Base-by-base conservation (phyloP, 176 grass and related monocot species). In the Triticum timopheevii region DNA sequence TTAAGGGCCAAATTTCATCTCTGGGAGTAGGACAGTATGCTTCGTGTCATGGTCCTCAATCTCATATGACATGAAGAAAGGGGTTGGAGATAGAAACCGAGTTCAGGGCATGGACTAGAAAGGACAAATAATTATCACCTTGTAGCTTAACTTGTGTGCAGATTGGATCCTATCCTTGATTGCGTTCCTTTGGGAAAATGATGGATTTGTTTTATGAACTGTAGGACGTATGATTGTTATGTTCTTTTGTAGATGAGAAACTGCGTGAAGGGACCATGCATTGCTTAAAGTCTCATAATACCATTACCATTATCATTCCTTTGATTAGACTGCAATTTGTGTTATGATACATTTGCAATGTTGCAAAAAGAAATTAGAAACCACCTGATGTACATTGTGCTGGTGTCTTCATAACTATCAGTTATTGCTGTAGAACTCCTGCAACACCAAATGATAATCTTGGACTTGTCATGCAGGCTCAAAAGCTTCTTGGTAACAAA, bases 401-500 rank as follows among this genome's bases (percentile, higher is more conserved):
- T 38, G 22, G 49, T 6, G 3, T 63, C 49, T 50, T 69, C 11
- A 49, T 74, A 68, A 36, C 6, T 76, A 25, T 31, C 31, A 76
- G 8, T 76, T 38, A 12, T 47, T 81, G 38, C 16, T 39, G 39
- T 75, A 33, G 13, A 80, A 28, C 30, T 45, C 61, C 71, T 73
- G 17, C 33, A 80, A 10, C 52, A 19, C 49, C 23, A 7, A 71
- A 70, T 27, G 19, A 47, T 82, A 24, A 85, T 82, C 62, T n/a
- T 86, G 24, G 76, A 80, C 68, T 69, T 93, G 9, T 72, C 80
- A 49, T 89, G 62, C 88, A 96, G 97, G 94, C 94, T 78, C 97
- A 99, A 85, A 99, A 94, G 84, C 74, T 93, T 88, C 85, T 96
- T 47, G 97, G 97, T 49, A 99, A 99, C 79, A 94, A 80, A 88